Evolutionary conservation across 768 basidiomycete genomes (phyloP).

Genomic region (Leccinum disarticulatum): DNA sequence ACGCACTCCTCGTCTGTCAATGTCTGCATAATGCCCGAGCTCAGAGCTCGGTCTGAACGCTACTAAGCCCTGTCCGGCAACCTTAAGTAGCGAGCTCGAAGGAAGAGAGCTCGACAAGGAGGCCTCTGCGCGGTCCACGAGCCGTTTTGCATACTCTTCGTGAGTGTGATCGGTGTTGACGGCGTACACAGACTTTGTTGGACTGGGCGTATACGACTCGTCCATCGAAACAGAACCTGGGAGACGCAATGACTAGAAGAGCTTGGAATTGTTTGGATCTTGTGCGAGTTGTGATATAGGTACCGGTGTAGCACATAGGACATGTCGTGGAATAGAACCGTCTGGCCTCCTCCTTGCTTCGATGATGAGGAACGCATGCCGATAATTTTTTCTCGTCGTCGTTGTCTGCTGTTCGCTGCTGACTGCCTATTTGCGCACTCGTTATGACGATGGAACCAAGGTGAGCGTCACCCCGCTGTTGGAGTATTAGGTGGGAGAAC

Average conservation of each 20-base stretch:
- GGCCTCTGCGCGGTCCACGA: conserved; percentile 51
- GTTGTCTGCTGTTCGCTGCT: conserved; percentile 62
- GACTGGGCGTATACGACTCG: conserved; percentile 46
- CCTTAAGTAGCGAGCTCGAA: conserved; percentile 44
- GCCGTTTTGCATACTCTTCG: conserved; percentile 36
- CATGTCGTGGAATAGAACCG: conserved; percentile 76
- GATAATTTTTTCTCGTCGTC: conserved; percentile 90
- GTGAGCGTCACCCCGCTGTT: conserved; percentile 84
- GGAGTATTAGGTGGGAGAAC: conserved; percentile 14
- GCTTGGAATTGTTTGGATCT: conserved; percentile 45
- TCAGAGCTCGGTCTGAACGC: conserved; percentile 71
- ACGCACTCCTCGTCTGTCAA: conserved; percentile 38
- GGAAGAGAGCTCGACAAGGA: conserved; percentile 65
- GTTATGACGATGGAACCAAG: conserved; percentile 88
- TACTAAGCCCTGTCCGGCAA: conserved; percentile 29
- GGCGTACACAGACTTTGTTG: conserved; percentile 52
- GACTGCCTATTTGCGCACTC: conserved; percentile 95
- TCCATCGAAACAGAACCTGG: conserved; percentile 25
- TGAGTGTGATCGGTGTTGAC: conserved; percentile 34
- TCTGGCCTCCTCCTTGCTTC: conserved; percentile 76
- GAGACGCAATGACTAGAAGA: conserved; percentile 48
- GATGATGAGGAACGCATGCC: conserved; percentile 97
- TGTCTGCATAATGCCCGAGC: conserved; percentile 76
- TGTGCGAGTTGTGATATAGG: conserved; percentile 52
- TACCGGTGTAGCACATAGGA: conserved; percentile 76